Evolutionary conservation across 352 stramenopile species (phyloP).

Genomic region (Albugo candida): DNA sequence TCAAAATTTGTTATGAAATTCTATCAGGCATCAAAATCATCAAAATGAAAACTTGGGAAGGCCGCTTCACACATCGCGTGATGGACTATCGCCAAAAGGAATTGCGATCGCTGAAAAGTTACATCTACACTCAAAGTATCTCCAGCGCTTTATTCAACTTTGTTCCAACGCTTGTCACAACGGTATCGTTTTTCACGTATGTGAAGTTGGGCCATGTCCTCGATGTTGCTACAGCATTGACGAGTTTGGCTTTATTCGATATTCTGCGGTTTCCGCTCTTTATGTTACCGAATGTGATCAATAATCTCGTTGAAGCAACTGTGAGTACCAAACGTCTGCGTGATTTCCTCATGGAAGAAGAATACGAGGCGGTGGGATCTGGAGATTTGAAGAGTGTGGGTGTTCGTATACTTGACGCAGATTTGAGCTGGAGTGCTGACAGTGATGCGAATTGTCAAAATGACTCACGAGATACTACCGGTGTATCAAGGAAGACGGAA

Average conservation of each 20-base stretch:
- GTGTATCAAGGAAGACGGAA: not conserved
- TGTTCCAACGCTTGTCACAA: conserved; percentile 85
- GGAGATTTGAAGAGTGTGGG: conserved; percentile 48
- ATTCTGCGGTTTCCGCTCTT: conserved; percentile 95
- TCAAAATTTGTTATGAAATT: conserved; percentile 89
- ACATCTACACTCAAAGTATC: conserved; percentile 26
- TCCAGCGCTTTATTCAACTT: conserved; percentile 51
- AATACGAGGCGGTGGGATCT: conserved; percentile 38
- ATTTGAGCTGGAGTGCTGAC: conserved; percentile 39
- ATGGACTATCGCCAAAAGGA: conserved; percentile 43
- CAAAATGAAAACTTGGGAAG: conserved; percentile 94
- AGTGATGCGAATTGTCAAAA: not conserved
- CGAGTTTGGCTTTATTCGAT: conserved; percentile 90
- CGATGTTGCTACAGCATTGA: conserved; percentile 85
- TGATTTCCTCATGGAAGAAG: conserved; percentile 32
- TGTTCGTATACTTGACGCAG: conserved; percentile 18
- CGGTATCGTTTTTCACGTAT: conserved; percentile 79
- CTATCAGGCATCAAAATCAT: conserved; percentile 90
- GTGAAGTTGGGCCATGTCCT: conserved; percentile 69
- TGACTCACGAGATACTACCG: not conserved
- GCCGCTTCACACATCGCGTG: conserved; percentile 45
- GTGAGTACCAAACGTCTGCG: conserved; percentile 40
- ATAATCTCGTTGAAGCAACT: conserved; percentile 83
- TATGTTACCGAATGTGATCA: conserved; percentile 91
- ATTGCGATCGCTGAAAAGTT: conserved; percentile 51